Evolutionary conservation across 306 rosid species (phyloP), one percentile per base, ranked within the genome.

Genomic region (Lupinus albus): DNA sequence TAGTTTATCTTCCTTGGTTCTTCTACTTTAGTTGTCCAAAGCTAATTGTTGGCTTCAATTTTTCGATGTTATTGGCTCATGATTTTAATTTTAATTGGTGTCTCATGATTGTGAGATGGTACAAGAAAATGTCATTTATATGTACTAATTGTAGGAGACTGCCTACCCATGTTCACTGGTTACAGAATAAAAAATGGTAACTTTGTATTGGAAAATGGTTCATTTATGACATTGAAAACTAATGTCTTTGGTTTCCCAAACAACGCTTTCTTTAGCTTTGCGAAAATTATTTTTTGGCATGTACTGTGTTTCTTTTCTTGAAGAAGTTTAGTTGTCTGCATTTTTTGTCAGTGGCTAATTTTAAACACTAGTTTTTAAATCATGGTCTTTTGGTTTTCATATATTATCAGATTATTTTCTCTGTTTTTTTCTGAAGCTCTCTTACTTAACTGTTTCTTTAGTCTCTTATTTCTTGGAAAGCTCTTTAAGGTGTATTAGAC

Each of bases 351-450:
- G 25, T 16, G 21, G 25, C 25, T 17, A 38, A 25, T 50, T 13
- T 44, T 11, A 39, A 36, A 9, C 12, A 47, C 32, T 15, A 47
- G 11, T 53, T 49, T 33, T 46, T 47, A 3, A 56, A 33, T 67
- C 56, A 48, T 14, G 20, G 11, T 63, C 21, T 36, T 56, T 1
- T 63, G 39, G 18, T 48, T 64, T 77, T 56, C 45, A 35, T 51
- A 7, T 13, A 35, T 65, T 9, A 35, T 56, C 18, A 8, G 28
- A 41, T 21, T 11, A 64, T 64, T 54, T n/a, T 55, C 13, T 38
- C 39, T 41, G 52, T 46, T 70, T 32, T 32, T 32, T 51, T 54
- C 20, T 41, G 13, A 25, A 57, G 11, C 7, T 36, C 35, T 10
- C 13, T 13, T 20, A 3, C 16, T 46, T 38, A 5, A 41, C 14